Conservation (phyloP, 345 rosid genomes). For the Noccaea caerulescens region DNA sequence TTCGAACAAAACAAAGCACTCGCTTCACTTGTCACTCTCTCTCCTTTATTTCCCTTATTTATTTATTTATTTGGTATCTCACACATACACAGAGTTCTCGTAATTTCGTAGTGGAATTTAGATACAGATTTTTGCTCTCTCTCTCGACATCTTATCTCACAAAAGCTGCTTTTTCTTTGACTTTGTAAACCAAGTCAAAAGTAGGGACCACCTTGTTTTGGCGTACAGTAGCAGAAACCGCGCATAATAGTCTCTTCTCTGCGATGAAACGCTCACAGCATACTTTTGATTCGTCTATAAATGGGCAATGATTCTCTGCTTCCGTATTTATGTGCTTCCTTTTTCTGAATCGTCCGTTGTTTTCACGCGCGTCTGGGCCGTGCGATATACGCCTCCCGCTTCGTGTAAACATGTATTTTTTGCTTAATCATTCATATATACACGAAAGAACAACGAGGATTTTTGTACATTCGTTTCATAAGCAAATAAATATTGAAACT, state of each 20-base stretch:
- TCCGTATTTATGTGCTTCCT: neutral
- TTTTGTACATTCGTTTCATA: neutral
- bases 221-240: slow-evolving; percentile 22
- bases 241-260: slow-evolving; percentile 28
- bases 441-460: neutral
- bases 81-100: slow-evolving; percentile 20
- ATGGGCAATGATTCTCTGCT: slow-evolving; percentile 27
- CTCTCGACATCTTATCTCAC: slow-evolving; percentile 34
- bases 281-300: slow-evolving; percentile 13
- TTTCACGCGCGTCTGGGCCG: slow-evolving; percentile 23
- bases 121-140: slow-evolving; percentile 21
- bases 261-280: slow-evolving; percentile 20
- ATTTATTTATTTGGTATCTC: neutral
- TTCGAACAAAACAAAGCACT: slow-evolving; percentile 37
- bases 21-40: slow-evolving; percentile 37
- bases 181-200: slow-evolving; percentile 63
- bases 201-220: slow-evolving; percentile 41
- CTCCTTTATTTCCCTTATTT: slow-evolving; percentile 1
- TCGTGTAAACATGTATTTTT: neutral
- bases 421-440: neutral
- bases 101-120: slow-evolving; percentile 38
- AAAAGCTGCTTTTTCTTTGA: slow-evolving; percentile 59
- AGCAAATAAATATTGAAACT: neutral
- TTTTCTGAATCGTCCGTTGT: slow-evolving; percentile 3
- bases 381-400: slow-evolving; percentile 16